These are phyloP conservation scores for Phytophthora cajani DNA, from an alignment of 352 stramenopile genomes.

Conservation along the genomic window DNA sequence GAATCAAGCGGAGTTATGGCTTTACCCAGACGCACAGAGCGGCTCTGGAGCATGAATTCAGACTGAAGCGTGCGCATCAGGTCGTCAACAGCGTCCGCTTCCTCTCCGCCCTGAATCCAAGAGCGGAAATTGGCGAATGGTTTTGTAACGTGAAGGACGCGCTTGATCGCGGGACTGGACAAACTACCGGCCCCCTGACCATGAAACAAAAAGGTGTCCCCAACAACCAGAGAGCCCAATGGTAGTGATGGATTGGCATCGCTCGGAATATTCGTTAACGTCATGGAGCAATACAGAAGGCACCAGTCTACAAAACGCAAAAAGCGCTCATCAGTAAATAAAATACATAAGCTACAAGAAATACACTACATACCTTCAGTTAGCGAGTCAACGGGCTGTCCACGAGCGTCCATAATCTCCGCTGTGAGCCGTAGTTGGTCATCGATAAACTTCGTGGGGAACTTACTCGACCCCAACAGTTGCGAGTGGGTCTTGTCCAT, in stretches of 20 bases:
- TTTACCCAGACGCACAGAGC: conserved; percentile 54
- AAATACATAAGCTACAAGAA: not conserved
- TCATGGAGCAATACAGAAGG: conserved; percentile 61
- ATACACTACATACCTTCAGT: conserved; percentile 22
- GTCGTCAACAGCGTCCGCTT: conserved; percentile 50
- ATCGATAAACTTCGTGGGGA: conserved; percentile 44
- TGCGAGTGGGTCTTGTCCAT: conserved; percentile 28
- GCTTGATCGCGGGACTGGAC: not conserved
- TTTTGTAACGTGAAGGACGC: conserved; percentile 56
- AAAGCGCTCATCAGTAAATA: not conserved
- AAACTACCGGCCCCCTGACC: conserved; percentile 3
- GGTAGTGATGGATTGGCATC: conserved; percentile 16
- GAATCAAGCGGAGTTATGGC: conserved; percentile 44
- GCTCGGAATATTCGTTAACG: conserved; percentile 46
- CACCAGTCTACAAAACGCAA: conserved; percentile 47
- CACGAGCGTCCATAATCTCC: conserved; percentile 58
- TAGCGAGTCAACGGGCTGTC: conserved; percentile 24
- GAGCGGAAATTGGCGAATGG: conserved; percentile 70
- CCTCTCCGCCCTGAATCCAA: conserved; percentile 58
- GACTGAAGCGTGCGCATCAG: conserved; percentile 58
- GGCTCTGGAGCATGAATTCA: conserved; percentile 71
- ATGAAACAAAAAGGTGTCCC: conserved; percentile 62
- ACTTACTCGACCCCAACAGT: conserved; percentile 24
- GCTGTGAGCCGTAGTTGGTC: conserved; percentile 41
- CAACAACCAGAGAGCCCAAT: conserved; percentile 60